Evolutionary conservation across 495 filamentous ascomycete genomes (phyloP).

Genomic region (Neurospora sp.): DNA sequence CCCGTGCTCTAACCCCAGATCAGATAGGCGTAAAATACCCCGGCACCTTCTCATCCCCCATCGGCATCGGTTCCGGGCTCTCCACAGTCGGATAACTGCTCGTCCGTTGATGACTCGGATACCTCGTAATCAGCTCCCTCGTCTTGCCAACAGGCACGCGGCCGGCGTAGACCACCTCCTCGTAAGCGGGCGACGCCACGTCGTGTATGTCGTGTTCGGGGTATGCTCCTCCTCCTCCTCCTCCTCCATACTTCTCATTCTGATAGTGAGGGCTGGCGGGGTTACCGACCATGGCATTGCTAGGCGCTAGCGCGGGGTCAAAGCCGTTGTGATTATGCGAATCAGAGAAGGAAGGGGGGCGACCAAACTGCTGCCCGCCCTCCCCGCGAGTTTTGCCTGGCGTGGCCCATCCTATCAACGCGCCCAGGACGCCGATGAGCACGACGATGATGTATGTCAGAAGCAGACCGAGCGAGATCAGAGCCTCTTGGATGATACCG

Average conservation of each 20-base stretch:
- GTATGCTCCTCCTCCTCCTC: not conserved
- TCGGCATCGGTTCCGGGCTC: not conserved
- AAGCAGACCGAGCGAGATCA: conserved; percentile 63
- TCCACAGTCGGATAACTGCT: conserved; percentile 22
- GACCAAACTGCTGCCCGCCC: conserved; percentile 27
- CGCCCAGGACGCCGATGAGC: conserved; percentile 60
- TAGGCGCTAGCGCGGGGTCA: not conserved
- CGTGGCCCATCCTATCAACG: conserved; percentile 41
- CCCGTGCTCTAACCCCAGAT: not conserved
- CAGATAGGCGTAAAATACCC: not conserved
- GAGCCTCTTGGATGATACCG: conserved; percentile 60
- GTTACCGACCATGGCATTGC: not conserved
- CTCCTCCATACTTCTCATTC: not conserved
- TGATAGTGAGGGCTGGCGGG: not conserved
- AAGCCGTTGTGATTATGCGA: not conserved
- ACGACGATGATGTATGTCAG: conserved; percentile 66
- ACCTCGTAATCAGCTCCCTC: conserved; percentile 5
- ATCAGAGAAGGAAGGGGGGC: not conserved
- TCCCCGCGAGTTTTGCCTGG: conserved; percentile 45
- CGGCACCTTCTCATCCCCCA: not conserved
- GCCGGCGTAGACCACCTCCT: conserved; percentile 17
- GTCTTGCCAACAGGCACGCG: conserved; percentile 12
- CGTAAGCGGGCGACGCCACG: not conserved
- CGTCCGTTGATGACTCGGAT: conserved; percentile 18
- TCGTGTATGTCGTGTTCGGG: not conserved